Percentiles rank a stretch among this genome's conserved stretches.
Evolutionary conservation across 2,329 filamentous ascomycete genomes (phyloP).

Genomic region (Scedosporium minutisporum): DNA sequence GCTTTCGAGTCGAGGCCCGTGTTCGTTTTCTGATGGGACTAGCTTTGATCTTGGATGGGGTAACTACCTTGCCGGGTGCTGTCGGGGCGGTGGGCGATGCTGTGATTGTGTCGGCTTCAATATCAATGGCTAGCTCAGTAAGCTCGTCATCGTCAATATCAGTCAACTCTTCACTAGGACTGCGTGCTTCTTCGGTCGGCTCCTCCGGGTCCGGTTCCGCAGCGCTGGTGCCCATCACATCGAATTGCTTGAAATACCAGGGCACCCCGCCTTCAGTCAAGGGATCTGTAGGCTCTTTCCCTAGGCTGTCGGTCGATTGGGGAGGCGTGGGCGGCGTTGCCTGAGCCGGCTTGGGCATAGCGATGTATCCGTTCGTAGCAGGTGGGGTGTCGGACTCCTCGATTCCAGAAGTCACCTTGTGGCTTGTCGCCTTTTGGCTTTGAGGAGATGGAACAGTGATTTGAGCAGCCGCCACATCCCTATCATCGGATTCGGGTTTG

Average conservation of each 20-base stretch:
- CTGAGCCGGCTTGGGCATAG: conserved; percentile 19
- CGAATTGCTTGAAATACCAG: conserved; percentile 79
- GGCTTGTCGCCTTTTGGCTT: not conserved
- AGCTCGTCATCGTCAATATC: conserved; percentile 89
- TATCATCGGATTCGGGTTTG: not conserved
- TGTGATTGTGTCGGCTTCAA: conserved; percentile 24
- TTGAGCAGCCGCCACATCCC: not conserved
- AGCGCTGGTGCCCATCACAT: conserved; percentile 70
- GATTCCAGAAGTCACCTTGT: not conserved
- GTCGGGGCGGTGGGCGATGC: not conserved
- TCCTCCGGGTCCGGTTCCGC: conserved; percentile 62
- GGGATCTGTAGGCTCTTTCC: conserved; percentile 38
- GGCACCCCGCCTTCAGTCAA: conserved; percentile 68
- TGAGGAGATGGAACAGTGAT: not conserved
- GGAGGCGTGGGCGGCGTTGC: conserved; percentile 55
- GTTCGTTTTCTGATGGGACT: conserved; percentile 1
- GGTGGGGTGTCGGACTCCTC: conserved; percentile 31
- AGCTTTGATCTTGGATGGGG: not conserved
- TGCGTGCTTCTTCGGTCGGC: conserved; percentile 51
- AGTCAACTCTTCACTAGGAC: conserved; percentile 77
- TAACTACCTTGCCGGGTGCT: not conserved
- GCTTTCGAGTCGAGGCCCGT: conserved; percentile 1
- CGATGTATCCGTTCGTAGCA: conserved; percentile 35
- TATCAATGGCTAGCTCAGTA: conserved; percentile 53
- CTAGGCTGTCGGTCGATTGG: conserved; percentile 50